Evolutionary conservation across 306 rosid species (phyloP).

Genomic region (Luffa aegyptiaca): DNA sequence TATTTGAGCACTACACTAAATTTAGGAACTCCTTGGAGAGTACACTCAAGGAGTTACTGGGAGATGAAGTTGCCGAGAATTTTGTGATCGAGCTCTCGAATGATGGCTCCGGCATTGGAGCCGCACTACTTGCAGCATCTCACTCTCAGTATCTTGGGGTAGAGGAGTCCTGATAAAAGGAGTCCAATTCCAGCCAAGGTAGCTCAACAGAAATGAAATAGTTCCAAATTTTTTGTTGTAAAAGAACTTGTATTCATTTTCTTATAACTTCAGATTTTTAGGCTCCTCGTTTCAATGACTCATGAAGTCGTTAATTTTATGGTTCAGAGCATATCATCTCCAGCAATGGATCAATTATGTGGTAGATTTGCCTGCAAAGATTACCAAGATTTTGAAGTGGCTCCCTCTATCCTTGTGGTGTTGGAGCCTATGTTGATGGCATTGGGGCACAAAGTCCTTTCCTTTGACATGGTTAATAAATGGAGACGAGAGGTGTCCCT

Average conservation of each 20-base stretch:
- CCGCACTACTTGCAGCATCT: conserved; percentile 93
- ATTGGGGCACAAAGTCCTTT: background rate
- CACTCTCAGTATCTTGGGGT: conserved; percentile 64
- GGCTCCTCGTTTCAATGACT: conserved; percentile 1
- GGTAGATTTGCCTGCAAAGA: conserved; percentile 5
- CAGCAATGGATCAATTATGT: conserved; percentile 6
- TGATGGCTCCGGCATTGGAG: conserved; percentile 96
- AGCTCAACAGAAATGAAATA: conserved; percentile 22
- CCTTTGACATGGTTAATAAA: conserved; percentile 2
- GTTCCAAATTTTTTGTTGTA: conserved; percentile 21
- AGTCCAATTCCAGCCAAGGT: conserved; percentile 12
- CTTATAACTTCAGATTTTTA: conserved; percentile 9
- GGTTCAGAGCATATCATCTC: conserved; percentile 18
- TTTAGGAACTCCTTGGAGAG: conserved; percentile 71
- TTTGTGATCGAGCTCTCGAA: conserved; percentile 52
- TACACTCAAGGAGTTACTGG: conserved; percentile 69
- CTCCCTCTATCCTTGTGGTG: background rate
- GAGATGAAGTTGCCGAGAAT: conserved; percentile 50
- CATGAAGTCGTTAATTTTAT: conserved; percentile 8
- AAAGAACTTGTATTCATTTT: conserved; percentile 5
- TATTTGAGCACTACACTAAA: conserved; percentile 71
- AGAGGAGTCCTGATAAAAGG: conserved; percentile 39
- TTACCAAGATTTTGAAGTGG: background rate
- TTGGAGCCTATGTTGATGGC: background rate
- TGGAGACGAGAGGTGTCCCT: background rate